Conservation (phyloP, 1,139 yeast species). For the Protomyces gravidus region DNA sequence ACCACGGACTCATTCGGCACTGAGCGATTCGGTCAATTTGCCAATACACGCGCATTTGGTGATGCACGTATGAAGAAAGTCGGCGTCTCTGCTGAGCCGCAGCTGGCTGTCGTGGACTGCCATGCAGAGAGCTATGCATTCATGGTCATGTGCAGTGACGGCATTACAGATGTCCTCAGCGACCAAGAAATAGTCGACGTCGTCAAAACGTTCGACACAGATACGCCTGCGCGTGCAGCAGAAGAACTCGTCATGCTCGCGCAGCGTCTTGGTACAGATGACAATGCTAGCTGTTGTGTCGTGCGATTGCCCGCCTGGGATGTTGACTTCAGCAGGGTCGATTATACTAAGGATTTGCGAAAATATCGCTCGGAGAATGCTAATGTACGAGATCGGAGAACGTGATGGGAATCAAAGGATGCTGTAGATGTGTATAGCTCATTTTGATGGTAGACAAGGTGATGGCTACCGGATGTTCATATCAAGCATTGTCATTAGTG, state of each 20-base stretch:
- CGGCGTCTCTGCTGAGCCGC: conserved; percentile 93
- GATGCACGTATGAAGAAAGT: conserved; percentile 68
- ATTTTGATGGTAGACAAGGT: too few species aligned
- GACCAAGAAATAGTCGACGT: conserved; percentile 92
- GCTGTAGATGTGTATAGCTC: too few species aligned
- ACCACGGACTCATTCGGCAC: conserved; percentile 92
- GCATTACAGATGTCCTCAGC: conserved; percentile 70
- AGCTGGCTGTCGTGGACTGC: conserved; percentile 55
- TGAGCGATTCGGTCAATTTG: conserved; percentile 73
- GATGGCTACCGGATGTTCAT: background rate
- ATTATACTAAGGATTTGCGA: conserved; percentile 23
- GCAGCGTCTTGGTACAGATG: conserved; percentile 86
- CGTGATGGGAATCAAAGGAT: too few species aligned
- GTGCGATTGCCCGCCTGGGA: conserved; percentile 77
- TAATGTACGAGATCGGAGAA: conserved; percentile 15
- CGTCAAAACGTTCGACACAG: conserved; percentile 64
- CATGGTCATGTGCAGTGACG: conserved; percentile 74
- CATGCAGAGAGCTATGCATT: conserved; percentile 53
- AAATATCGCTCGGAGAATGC: conserved; percentile 11
- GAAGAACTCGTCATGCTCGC: conserved; percentile 78
- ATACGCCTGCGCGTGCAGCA: conserved; percentile 70
- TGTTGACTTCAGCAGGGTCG: conserved; percentile 11
- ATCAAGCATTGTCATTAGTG: too few species aligned
- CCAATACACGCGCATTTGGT: conserved; percentile 92
- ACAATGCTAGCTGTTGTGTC: conserved; percentile 86